Base-by-base conservation (phyloP, 495 filamentous ascomycete species). In the Margaritispora aquatica region DNA sequence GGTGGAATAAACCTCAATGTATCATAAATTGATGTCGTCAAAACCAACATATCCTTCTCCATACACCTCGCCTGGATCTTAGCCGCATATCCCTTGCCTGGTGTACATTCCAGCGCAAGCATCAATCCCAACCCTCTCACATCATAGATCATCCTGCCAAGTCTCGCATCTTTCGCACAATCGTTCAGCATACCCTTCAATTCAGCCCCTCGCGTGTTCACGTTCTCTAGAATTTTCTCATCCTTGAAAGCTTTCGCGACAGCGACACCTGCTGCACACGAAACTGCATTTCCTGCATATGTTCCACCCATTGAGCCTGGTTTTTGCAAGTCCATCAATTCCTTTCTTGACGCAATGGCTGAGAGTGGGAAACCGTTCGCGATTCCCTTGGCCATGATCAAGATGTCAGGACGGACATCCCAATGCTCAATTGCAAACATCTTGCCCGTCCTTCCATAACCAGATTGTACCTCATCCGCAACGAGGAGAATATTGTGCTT, bases 391-490 rank as follows among this genome's bases (percentile, higher is more conserved):
- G 80, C 86, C 17, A 88, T 77, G 0, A 81, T 78, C 66, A 83
- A 76, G 19, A 90, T 81, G 65, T 89, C 87, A 0, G 84, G 84
- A 0, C 78, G 72, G 10, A 83, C 69, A 51, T 59, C 74, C 66
- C 87, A 84, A 51, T 85, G 78, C 58, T 88, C 74, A 80, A 84
- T 89, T 0, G 82, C 85, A 51, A 86, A 82, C 7, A 86, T 64
- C 1, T 81, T 86, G 1, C 87, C 87, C n/a, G 77, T 80, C 15
- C 85, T 75, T 0, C 87, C 87, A 80, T 87, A 88, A 0, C 87
- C 88, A 65, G 84, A 84, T 85, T 91, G 90, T 38, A 90, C 80
- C 59, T 92, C 88, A 59, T 92, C 88, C 4, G 86, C 68, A 41
- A 90, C 83, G 24, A 89, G 70, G 2, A 90, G 77, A 0, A 80